Conservation (phyloP, 2,329 filamentous ascomycete species). For the Trichoderma lentiforme region DNA sequence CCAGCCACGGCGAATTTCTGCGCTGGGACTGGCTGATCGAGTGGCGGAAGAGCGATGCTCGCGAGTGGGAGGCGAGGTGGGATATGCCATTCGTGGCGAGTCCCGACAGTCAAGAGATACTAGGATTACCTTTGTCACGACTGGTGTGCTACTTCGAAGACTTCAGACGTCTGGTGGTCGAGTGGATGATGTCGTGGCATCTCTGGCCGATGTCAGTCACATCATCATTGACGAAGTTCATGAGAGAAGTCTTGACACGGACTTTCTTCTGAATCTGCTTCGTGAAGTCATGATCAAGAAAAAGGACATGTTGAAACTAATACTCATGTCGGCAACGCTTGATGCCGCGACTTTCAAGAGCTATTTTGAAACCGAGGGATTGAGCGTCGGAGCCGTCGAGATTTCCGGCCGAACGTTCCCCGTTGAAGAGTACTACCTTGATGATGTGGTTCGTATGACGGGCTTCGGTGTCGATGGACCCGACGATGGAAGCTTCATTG, state of each 20-base stretch:
- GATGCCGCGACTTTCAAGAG: conserved; percentile 80
- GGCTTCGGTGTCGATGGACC: conserved; percentile 60
- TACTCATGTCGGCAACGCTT: conserved; percentile 94
- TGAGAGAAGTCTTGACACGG: conserved; percentile 89
- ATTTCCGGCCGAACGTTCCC: conserved; percentile 88
- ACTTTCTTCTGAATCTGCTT: conserved; percentile 85
- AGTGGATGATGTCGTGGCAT: conserved; percentile 74
- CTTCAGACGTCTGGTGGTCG: conserved; percentile 86
- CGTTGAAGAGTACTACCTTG: conserved; percentile 84
- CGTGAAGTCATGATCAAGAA: conserved; percentile 73
- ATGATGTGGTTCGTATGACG: conserved; percentile 79
- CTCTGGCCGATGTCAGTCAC: conserved; percentile 86
- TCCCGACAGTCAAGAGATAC: conserved; percentile 71
- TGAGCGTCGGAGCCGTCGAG: conserved; percentile 74
- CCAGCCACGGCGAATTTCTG: conserved; percentile 90
- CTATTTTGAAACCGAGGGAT: conserved; percentile 71
- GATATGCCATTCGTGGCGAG: conserved; percentile 88
- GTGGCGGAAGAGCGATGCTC: conserved; percentile 89
- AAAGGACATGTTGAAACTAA: conserved; percentile 78
- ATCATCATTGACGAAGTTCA: conserved; percentile 96
- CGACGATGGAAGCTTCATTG: conserved; percentile 40
- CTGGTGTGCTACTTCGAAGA: conserved; percentile 83
- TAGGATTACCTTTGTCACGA: conserved; percentile 93
- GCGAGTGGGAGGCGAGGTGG: conserved; percentile 79
- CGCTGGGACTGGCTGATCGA: conserved; percentile 87